A percentile compares a stretch with the other conserved stretches of the same genome.
phyloP scores from a whole-genome alignment of 2,329 filamentous ascomycete genomes.

The Colletotrichum chrysophilum region DNA sequence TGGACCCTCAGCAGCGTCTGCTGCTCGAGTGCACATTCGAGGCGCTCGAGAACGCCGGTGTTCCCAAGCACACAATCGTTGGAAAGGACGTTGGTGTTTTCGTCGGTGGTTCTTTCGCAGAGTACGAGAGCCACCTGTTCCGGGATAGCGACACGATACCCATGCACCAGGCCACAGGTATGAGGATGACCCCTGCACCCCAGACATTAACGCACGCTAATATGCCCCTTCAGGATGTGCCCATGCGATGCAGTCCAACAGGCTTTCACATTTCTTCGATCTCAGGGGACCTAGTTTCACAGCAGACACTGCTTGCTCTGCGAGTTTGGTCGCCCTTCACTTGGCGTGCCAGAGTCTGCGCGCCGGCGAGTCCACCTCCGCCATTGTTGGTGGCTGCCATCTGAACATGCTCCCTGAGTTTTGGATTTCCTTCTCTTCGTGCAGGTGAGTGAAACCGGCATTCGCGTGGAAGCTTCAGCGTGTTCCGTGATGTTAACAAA shows the following conservation, averaged over 20 bases:
- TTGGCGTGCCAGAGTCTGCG: conserved; percentile 54
- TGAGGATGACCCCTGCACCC: conserved; percentile 20
- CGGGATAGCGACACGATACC: conserved; percentile 51
- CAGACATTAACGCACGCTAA: conserved; percentile 13
- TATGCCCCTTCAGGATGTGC: conserved; percentile 42
- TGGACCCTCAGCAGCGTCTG: conserved; percentile 61
- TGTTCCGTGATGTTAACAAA: not conserved
- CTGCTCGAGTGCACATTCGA: conserved; percentile 60
- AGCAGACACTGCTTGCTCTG: conserved; percentile 58
- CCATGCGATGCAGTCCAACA: conserved; percentile 58
- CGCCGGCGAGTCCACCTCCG: conserved; percentile 48
- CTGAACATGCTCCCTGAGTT: conserved; percentile 53
- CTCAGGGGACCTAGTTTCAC: conserved; percentile 58
- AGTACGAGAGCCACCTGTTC: conserved; percentile 52
- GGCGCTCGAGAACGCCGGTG: conserved; percentile 57
- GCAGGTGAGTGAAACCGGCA: conserved; percentile 33
- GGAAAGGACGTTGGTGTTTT: conserved; percentile 56
- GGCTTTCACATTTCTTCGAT: conserved; percentile 61
- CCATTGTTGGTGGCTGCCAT: conserved; percentile 53
- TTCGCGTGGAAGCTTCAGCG: not conserved
- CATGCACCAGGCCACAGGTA: conserved; percentile 57
- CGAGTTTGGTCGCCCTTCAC: conserved; percentile 54
- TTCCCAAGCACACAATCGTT: conserved; percentile 50
- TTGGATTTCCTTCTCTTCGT: conserved; percentile 50
- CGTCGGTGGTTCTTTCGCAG: conserved; percentile 50